Evolutionary conservation across 2,329 filamentous ascomycete species (phyloP).

Genomic region (Cryphonectria parasitica): DNA sequence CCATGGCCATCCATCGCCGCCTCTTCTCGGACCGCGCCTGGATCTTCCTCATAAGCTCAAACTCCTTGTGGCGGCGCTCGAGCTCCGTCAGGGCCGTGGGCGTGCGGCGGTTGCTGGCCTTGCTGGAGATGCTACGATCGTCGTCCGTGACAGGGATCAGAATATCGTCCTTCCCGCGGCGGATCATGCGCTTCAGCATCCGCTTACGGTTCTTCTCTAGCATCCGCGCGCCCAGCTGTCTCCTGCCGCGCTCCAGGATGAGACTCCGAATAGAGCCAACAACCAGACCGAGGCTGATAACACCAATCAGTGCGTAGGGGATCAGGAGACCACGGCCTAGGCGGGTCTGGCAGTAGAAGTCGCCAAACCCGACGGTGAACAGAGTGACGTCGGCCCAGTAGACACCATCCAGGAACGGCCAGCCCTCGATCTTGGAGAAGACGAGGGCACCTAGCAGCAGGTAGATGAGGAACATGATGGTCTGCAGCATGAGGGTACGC

Average conservation of each 20-base stretch:
- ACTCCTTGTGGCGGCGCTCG: constrained; percentile 70
- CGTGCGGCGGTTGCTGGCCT: constrained; percentile 23
- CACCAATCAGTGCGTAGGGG: constrained; percentile 81
- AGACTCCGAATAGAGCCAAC: constrained; percentile 77
- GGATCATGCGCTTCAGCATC: constrained; percentile 50
- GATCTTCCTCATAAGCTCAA: constrained; percentile 80
- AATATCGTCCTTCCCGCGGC: constrained; percentile 50
- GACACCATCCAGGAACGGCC: constrained; percentile 76
- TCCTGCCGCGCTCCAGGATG: constrained; percentile 61
- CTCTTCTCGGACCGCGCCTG: constrained; percentile 67
- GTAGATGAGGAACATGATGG: constrained; percentile 83
- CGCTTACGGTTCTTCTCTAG: constrained; percentile 61
- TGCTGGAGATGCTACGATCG: constrained; percentile 29
- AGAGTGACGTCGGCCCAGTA: constrained; percentile 79
- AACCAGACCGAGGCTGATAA: constrained; percentile 83
- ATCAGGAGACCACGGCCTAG: constrained; percentile 74
- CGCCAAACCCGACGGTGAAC: constrained; percentile 68
- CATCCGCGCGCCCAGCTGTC: constrained; percentile 59
- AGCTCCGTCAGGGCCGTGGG: constrained; percentile 47
- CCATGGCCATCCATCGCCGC: constrained; percentile 75
- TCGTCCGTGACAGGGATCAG: constrained; percentile 51
- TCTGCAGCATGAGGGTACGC: constrained; percentile 87
- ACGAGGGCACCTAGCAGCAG: constrained; percentile 76
- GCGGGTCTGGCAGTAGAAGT: constrained; percentile 51
- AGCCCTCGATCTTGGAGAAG: constrained; percentile 73